Conservation (phyloP, 805 yeast species). For the Debaryomyces tyrocola region DNA sequence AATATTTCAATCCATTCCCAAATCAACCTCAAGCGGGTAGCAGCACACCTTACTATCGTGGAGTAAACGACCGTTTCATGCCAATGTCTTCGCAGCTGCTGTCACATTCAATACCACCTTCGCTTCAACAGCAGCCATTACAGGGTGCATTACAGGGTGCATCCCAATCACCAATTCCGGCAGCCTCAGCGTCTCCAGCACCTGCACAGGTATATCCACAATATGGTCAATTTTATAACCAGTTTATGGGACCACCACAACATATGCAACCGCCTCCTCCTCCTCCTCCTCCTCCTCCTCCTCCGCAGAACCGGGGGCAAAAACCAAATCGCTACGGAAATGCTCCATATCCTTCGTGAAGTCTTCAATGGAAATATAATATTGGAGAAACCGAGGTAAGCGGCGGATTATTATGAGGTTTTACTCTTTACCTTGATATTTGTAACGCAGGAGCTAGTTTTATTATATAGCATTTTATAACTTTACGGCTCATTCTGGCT, state of each 20-base stretch:
- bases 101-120: neutral
- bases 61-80: neutral
- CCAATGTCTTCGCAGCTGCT: conserved; percentile 1
- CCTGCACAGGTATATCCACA: conserved; percentile 1
- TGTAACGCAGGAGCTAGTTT: too few relatives aligned
- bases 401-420: too few relatives aligned
- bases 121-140: neutral
- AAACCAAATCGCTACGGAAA: too few relatives aligned
- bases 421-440: too few relatives aligned
- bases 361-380: too few relatives aligned
- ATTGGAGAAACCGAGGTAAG: too few relatives aligned
- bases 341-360: too few relatives aligned
- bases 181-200: neutral
- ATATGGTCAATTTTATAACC: neutral
- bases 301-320: neutral
- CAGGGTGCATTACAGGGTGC: neutral
- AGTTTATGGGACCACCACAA: neutral
- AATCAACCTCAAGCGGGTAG: neutral
- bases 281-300: neutral
- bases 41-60: conserved; percentile 3
- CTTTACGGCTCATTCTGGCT: too few relatives aligned
- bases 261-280: neutral
- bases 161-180: neutral
- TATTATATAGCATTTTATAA: too few relatives aligned
- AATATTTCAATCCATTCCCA: conserved; percentile 2